These are phyloP conservation scores for Dactylellina haptotyla DNA, from an alignment of 2,329 filamentous ascomycete species.

Conservation along the genomic window DNA sequence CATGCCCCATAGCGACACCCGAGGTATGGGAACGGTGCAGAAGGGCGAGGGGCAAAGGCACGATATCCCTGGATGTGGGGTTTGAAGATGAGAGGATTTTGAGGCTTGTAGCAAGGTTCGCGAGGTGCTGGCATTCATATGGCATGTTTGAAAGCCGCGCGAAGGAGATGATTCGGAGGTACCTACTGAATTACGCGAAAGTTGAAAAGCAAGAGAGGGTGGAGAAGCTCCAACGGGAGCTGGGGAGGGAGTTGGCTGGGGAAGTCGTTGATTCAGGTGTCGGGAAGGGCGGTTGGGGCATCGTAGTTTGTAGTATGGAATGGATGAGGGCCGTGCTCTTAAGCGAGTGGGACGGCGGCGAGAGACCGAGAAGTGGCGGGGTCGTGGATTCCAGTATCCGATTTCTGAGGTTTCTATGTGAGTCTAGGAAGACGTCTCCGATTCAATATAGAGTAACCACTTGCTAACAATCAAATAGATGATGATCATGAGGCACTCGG, in stretches of 20 bases:
- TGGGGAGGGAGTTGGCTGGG: slow-evolving; percentile 64
- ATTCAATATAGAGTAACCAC: neutral
- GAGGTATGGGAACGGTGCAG: slow-evolving; percentile 55
- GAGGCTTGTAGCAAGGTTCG: slow-evolving; percentile 56
- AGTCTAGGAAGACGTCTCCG: slow-evolving; percentile 60
- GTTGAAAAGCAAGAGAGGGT: slow-evolving; percentile 26
- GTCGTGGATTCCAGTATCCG: slow-evolving; percentile 80
- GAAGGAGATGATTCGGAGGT: slow-evolving; percentile 47
- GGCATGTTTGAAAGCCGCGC: slow-evolving; percentile 41
- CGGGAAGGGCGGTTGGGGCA: slow-evolving; percentile 65
- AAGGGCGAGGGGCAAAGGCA: slow-evolving; percentile 53
- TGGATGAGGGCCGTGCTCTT: slow-evolving; percentile 80
- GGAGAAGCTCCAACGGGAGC: slow-evolving; percentile 54
- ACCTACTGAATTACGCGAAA: slow-evolving; percentile 55
- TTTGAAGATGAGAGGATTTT: slow-evolving; percentile 59
- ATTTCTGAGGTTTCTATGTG: slow-evolving; percentile 77
- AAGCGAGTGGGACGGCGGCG: slow-evolving; percentile 80
- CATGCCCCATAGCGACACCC: slow-evolving; percentile 42
- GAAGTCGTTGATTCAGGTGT: slow-evolving; percentile 68
- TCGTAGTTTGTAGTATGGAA: slow-evolving; percentile 65
- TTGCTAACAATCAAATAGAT: slow-evolving; percentile 63
- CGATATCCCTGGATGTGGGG: slow-evolving; percentile 59
- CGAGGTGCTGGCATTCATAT: slow-evolving; percentile 53
- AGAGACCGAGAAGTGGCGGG: slow-evolving; percentile 75
- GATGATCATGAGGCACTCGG: slow-evolving; percentile 72